Percentiles rank a stretch among this genome's conserved stretches.
Conservation (phyloP, 805 yeast species). For the Clavispora fructus region DNA sequence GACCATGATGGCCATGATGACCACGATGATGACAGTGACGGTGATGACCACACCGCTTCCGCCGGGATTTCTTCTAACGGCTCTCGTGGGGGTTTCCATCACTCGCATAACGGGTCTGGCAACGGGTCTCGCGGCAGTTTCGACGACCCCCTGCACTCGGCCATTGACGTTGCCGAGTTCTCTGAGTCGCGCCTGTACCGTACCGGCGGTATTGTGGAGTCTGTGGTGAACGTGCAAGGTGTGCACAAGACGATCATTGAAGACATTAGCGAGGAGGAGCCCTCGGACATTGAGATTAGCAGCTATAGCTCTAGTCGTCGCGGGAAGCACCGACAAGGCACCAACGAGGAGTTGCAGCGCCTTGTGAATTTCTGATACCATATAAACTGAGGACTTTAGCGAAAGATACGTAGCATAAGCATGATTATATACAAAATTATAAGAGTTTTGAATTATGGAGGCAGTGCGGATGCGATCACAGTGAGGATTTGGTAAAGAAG, state of each 20-base stretch:
- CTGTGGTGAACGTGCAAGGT: conserved; percentile 78
- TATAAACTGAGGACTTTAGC: too few species aligned
- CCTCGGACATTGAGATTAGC: conserved; percentile 15
- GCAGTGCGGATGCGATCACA: too few species aligned
- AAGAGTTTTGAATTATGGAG: too few species aligned
- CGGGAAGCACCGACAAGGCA: conserved; percentile 3
- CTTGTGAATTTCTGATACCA: conserved; percentile 9
- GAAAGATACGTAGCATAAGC: too few species aligned
- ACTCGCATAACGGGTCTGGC: not conserved
- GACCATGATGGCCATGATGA: conserved; percentile 3
- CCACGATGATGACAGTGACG: conserved; percentile 6
- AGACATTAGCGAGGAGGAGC: conserved; percentile 46
- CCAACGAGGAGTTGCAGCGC: conserved; percentile 14
- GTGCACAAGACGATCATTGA: conserved; percentile 82
- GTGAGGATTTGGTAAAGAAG: too few species aligned
- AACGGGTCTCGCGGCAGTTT: not conserved
- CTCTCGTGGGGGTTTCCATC: too few species aligned
- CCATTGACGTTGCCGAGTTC: conserved; percentile 15
- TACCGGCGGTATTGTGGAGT: conserved; percentile 70
- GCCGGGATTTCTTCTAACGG: too few species aligned
- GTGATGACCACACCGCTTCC: not conserved
- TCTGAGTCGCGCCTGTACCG: conserved; percentile 35
- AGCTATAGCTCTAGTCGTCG: conserved; percentile 4
- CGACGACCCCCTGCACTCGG: not conserved
- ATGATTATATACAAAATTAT: too few species aligned